Percentiles rank a stretch among this genome's conserved stretches.
These are phyloP conservation scores for Phaeosphaeriaceae sp. DNA, from an alignment of 2,329 filamentous ascomycete genomes.

Conservation along the genomic window DNA sequence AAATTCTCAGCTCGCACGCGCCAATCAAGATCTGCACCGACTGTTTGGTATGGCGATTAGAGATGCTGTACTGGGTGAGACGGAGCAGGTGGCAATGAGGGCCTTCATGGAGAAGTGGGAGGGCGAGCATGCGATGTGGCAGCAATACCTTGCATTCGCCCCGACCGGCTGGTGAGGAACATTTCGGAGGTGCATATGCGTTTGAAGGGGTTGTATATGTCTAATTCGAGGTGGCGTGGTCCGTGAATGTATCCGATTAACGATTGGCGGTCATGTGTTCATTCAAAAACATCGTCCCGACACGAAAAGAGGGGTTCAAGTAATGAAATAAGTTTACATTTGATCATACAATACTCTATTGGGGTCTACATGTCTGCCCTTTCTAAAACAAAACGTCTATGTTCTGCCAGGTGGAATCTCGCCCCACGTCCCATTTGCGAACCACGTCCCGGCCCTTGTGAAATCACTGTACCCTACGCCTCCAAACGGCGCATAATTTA, in stretches of 20 bases:
- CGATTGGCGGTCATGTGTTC: not conserved
- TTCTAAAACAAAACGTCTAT: not conserved
- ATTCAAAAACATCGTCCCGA: not conserved
- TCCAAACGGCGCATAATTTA: conserved; percentile 40
- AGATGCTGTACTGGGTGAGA: conserved; percentile 31
- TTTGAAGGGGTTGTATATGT: not conserved
- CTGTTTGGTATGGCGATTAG: conserved; percentile 38
- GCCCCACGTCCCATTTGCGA: conserved; percentile 39
- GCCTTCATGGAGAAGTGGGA: conserved; percentile 34
- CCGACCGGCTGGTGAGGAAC: conserved; percentile 13
- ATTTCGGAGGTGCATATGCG: not conserved
- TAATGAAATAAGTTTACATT: not conserved
- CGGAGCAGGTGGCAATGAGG: conserved; percentile 35
- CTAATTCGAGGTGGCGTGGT: too few relatives aligned
- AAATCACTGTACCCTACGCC: conserved; percentile 42
- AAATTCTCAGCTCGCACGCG: conserved; percentile 16
- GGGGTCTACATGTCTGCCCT: not conserved
- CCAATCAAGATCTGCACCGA: conserved; percentile 30
- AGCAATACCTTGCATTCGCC: conserved; percentile 14
- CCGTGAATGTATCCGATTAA: too few relatives aligned
- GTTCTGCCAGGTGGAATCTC: conserved; percentile 27
- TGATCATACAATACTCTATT: not conserved
- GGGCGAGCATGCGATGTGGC: conserved; percentile 18
- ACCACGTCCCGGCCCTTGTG: conserved; percentile 43
- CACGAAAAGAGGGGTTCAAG: not conserved